Evolutionary conservation across 371 early-diverging fungal genomes (phyloP).

Genomic region (Lichtheimia corymbifera): DNA sequence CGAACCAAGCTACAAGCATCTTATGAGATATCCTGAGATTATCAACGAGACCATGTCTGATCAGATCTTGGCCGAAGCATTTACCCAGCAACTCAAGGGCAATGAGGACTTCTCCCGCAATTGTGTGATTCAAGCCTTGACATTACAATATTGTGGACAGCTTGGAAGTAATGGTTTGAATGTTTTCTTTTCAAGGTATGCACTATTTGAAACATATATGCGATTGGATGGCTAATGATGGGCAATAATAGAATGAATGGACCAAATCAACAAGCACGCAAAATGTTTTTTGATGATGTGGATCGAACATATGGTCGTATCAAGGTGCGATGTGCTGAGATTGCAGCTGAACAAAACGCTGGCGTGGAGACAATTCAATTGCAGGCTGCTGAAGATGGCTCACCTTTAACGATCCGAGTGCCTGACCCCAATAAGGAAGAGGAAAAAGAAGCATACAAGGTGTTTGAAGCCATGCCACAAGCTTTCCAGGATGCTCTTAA

Average conservation of each 20-base stretch:
- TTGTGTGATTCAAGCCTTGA: slow-evolving; percentile 80
- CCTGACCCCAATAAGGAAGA: slow-evolving; percentile 44
- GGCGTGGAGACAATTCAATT: slow-evolving; percentile 74
- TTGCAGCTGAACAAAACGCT: slow-evolving; percentile 58
- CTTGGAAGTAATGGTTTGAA: slow-evolving; percentile 83
- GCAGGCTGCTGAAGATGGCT: slow-evolving; percentile 67
- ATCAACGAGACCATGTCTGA: slow-evolving; percentile 73
- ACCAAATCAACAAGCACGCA: slow-evolving; percentile 57
- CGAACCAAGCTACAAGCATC: slow-evolving; percentile 67
- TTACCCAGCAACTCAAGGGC: slow-evolving; percentile 76
- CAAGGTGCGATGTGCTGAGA: slow-evolving; percentile 70
- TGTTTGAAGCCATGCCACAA: slow-evolving; percentile 70
- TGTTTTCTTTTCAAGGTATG: slow-evolving; percentile 83
- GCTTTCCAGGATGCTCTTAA: slow-evolving; percentile 78
- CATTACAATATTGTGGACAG: slow-evolving; percentile 81
- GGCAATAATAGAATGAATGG: slow-evolving; percentile 37
- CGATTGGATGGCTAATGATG: neutral
- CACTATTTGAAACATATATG: neutral
- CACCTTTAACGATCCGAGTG: slow-evolving; percentile 51
- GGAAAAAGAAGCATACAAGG: slow-evolving; percentile 56
- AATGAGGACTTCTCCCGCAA: slow-evolving; percentile 67
- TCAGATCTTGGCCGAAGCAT: slow-evolving; percentile 87
- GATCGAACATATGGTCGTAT: slow-evolving; percentile 82
- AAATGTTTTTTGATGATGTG: slow-evolving; percentile 86
- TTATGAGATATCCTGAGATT: slow-evolving; percentile 69